A percentile compares a stretch with the other conserved stretches of the same genome.
phyloP scores from a whole-genome alignment of 768 basidiomycete species.

The Leccinum rimulosum region DNA sequence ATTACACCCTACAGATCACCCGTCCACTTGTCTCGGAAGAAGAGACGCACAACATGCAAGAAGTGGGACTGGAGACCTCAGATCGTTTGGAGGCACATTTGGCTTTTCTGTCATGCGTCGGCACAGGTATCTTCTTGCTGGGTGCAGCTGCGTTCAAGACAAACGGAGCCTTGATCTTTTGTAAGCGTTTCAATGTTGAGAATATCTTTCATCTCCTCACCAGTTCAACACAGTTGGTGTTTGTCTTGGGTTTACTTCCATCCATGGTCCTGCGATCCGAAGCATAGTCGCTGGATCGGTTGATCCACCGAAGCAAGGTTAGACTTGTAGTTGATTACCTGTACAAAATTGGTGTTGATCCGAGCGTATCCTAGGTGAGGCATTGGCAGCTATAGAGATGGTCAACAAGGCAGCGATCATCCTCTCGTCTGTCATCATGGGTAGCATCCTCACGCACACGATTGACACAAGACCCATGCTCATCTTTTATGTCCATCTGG shows the following conservation, averaged over 20 bases:
- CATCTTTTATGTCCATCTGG: slow-evolving; percentile 26
- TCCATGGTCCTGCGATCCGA: slow-evolving; percentile 19
- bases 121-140: slow-evolving; percentile 13
- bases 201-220: slow-evolving; percentile 1
- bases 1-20: slow-evolving; percentile 15
- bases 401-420: slow-evolving; percentile 18
- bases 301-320: slow-evolving; percentile 30
- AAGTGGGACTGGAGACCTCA: slow-evolving; percentile 9
- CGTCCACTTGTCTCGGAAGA: not conserved
- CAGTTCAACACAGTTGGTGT: slow-evolving; percentile 11
- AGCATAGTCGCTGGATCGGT: slow-evolving; percentile 30
- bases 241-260: slow-evolving; percentile 14
- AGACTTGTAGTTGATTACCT: not conserved
- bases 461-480: slow-evolving; percentile 21
- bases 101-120: slow-evolving; percentile 18
- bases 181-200: slow-evolving; percentile 4
- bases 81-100: slow-evolving; percentile 33
- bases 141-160: slow-evolving; percentile 15
- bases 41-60: not conserved
- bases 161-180: slow-evolving; percentile 5
- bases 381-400: slow-evolving; percentile 30
- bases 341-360: not conserved
- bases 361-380: slow-evolving; percentile 18
- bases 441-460: slow-evolving; percentile 25
- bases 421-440: slow-evolving; percentile 32